These are phyloP conservation scores for Gossypium aridum DNA, from an alignment of 441 rosid species.

Conservation along the genomic window DNA sequence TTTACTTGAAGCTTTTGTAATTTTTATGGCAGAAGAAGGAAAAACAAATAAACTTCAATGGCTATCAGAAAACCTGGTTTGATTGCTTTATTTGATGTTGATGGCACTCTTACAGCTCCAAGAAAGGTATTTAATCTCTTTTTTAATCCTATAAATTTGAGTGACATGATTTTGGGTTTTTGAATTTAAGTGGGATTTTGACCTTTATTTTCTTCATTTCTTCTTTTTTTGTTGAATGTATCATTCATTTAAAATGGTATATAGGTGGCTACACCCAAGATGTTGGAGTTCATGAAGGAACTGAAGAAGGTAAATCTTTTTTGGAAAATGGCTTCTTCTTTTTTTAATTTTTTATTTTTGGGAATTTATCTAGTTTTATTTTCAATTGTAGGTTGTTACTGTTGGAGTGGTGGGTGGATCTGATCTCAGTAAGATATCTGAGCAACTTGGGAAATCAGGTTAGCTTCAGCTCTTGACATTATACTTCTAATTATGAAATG, in stretches of 20 bases:
- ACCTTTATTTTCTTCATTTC: background rate
- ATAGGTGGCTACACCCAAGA: constrained; percentile 44
- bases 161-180: background rate
- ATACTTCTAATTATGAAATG: background rate
- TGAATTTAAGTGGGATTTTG: constrained; percentile 1
- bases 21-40: constrained; percentile 2
- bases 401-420: constrained; percentile 98
- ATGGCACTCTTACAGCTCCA: constrained; percentile 87
- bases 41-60: constrained; percentile 24
- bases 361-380: background rate
- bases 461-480: constrained; percentile 8
- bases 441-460: constrained; percentile 93
- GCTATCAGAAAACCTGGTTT: constrained; percentile 50
- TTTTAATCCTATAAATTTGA: background rate
- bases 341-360: background rate
- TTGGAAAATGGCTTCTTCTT: background rate
- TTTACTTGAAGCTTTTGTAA: background rate
- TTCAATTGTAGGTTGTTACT: constrained; percentile 55
- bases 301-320: constrained; percentile 52
- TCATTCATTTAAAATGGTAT: background rate
- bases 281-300: constrained; percentile 65
- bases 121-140: constrained; percentile 47
- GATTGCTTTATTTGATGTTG: constrained; percentile 62
- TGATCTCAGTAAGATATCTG: constrained; percentile 78
- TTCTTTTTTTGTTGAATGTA: background rate